Conservation (phyloP, 768 basidiomycete genomes). For the Naganishia randhawae region DNA sequence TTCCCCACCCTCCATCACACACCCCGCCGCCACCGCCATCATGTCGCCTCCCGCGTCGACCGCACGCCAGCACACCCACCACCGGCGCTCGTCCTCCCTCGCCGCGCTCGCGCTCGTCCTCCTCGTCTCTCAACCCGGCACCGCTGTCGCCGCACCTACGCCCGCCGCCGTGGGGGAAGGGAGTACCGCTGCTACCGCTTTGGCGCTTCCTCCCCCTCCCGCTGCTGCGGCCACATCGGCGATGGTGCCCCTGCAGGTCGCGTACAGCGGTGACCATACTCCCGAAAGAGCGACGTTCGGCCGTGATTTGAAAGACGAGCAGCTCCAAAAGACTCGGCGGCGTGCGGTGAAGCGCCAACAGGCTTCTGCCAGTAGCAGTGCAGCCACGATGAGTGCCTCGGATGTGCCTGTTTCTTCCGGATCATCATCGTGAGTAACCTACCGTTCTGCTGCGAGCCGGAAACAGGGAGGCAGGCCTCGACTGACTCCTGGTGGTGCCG, state of each 20-base stretch:
- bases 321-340: background rate
- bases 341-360: slow-evolving; percentile 8
- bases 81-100: slow-evolving; percentile 9
- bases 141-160: background rate
- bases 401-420: background rate
- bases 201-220: background rate
- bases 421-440: slow-evolving; percentile 4
- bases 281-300: background rate
- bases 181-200: background rate
- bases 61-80: background rate
- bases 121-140: background rate
- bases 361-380: background rate
- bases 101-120: slow-evolving; percentile 14
- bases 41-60: background rate
- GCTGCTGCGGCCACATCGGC: background rate
- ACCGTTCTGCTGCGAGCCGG: background rate
- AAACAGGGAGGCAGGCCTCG: background rate
- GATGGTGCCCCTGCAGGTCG: background rate
- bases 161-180: no score
- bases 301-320: background rate
- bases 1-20: background rate
- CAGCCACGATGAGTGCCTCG: background rate
- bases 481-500: background rate
- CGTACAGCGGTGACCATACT: no score
- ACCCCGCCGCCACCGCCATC: background rate